These are phyloP conservation scores for Syncephalastrum contaminatum DNA, from an alignment of 371 early-diverging fungal genomes.

Conservation along the genomic window DNA sequence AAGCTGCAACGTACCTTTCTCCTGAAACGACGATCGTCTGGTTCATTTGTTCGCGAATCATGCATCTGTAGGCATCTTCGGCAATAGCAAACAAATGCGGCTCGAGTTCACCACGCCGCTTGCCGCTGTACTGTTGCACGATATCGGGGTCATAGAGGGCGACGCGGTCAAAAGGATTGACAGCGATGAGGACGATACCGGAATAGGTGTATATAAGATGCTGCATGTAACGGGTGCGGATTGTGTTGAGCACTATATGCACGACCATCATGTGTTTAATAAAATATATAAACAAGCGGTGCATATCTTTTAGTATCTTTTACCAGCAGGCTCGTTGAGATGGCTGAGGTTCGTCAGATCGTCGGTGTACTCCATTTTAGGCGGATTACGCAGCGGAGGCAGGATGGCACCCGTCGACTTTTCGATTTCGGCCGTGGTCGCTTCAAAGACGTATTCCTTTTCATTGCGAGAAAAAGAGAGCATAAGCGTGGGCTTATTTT, in stretches of 20 bases:
- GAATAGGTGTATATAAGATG: conserved; percentile 98
- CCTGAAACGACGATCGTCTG: conserved; percentile 98
- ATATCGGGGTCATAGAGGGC: conserved; percentile 84
- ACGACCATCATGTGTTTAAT: neutral
- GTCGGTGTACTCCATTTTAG: conserved; percentile 85
- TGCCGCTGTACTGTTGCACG: conserved; percentile 87
- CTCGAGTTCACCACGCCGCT: conserved; percentile 87
- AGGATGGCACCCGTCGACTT: conserved; percentile 64
- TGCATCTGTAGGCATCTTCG: conserved; percentile 91
- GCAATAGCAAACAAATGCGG: conserved; percentile 98
- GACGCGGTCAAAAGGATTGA: conserved; percentile 96
- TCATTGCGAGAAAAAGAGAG: neutral
- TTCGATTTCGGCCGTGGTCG: conserved; percentile 68
- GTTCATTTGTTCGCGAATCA: conserved; percentile 86
- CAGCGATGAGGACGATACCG: conserved; percentile 97
- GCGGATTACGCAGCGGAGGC: conserved; percentile 91
- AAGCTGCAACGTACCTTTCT: conserved; percentile 79
- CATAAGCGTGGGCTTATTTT: neutral
- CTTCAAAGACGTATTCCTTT: conserved; percentile 74
- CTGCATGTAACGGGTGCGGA: conserved; percentile 83
- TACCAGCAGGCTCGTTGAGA: conserved; percentile 88
- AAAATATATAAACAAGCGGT: conserved; percentile 1
- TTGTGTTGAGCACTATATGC: conserved; percentile 77
- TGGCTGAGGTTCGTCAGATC: conserved; percentile 91
- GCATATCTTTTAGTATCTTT: conserved; percentile 9